Base-by-base conservation (phyloP, 2,329 filamentous ascomycete genomes). In the Fusarium sp. region DNA sequence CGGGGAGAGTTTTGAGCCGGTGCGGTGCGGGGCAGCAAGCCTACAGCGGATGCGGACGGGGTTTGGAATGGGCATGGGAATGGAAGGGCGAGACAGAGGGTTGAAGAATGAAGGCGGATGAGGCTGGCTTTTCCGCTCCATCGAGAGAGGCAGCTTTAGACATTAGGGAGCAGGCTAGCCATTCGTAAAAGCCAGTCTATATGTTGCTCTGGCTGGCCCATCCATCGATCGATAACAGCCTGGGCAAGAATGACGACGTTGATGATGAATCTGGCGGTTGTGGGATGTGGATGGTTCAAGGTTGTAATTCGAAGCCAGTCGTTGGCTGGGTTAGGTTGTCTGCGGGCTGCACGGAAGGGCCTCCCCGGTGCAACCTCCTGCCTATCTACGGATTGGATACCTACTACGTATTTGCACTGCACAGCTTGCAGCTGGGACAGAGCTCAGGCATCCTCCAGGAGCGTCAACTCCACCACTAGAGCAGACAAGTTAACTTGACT, bases 61-160 rank as follows among this genome's bases (percentile, higher is more conserved):
- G 36, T 64, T 49, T 71, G 68, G 68, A 70, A 71, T 70, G 68
- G 49, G 57, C 58, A 64, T 69, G 67, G 27, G 67, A 67, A 69
- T 69, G 67, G 27, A 68, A 25, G 42, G 63, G 56, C 50, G 58
- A 61, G 64, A 64, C 50, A 58, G 46, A 67, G 29, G 23, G 29
- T 50, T 42, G 42, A 68, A 70, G 68, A 70, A 70, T 71, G 68
- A 65, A 70, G 68, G 68, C 64, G 64, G 64, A 55, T 8, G 44
- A 55, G 31, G 34, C 38, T 64, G 61, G 65, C 33, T 46, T 69
- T 50, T 31, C 31, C 25, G 20, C 20, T 38, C 10, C 34, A 16
- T 54, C 29, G 4, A 23, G 29, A 34, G 13, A 16, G 16, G 16
- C 18, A 33, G 29, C 6, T 25, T 34, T 34, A 31, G 16, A 40